phyloP scores from a whole-genome alignment of 345 rosid genomes.

The Fremontodendron californicum region DNA sequence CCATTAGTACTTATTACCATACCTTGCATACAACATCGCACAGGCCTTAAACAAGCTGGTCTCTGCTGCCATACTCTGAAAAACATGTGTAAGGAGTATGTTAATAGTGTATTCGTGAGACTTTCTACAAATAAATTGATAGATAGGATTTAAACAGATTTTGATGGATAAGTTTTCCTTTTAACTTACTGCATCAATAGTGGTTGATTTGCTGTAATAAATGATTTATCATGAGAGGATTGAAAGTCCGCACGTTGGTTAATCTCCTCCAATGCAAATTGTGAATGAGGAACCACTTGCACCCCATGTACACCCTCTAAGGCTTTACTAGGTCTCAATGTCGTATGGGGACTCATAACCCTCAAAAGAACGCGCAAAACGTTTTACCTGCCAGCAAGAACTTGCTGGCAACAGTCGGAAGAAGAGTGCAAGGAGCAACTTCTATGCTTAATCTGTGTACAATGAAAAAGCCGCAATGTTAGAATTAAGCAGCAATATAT shows the following conservation, averaged over 20 bases:
- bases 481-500: neutral
- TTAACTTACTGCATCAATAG: slow-evolving; percentile 55
- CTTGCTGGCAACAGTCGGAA: slow-evolving; percentile 3
- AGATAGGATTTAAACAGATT: slow-evolving; percentile 10
- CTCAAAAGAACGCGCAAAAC: slow-evolving; percentile 7
- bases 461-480: neutral
- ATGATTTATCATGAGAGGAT: slow-evolving; percentile 37
- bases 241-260: slow-evolving; percentile 41
- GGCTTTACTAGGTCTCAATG: slow-evolving; percentile 44
- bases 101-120: neutral
- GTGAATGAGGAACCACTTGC: slow-evolving; percentile 63
- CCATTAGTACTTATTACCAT: slow-evolving; percentile 10
- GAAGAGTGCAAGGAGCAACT: slow-evolving; percentile 15
- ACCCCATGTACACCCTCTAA: slow-evolving; percentile 77
- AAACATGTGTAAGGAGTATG: slow-evolving; percentile 15
- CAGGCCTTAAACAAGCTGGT: slow-evolving; percentile 85
- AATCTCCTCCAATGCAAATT: slow-evolving; percentile 51
- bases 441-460: slow-evolving; percentile 22
- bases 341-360: slow-evolving; percentile 49
- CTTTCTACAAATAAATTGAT: slow-evolving; percentile 4
- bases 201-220: slow-evolving; percentile 44
- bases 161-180: neutral
- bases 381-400: slow-evolving; percentile 39
- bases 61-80: slow-evolving; percentile 89
- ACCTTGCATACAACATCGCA: slow-evolving; percentile 58